Evolutionary conservation across 106 monocot genomes (phyloP).

Genomic region (Vanilla planifolia): DNA sequence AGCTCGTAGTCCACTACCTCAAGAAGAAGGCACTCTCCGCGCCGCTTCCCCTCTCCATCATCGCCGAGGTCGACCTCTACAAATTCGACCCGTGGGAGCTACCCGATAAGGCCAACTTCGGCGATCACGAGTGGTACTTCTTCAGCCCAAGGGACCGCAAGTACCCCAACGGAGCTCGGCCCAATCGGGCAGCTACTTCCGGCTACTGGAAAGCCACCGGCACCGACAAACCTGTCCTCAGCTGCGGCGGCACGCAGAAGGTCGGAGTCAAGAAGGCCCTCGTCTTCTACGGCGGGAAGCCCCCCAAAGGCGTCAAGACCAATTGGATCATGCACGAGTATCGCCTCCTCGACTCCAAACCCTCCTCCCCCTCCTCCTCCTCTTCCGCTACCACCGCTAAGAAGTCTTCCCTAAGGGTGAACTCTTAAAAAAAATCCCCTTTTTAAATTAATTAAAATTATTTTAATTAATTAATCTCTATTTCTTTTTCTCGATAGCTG

Average conservation of each 20-base stretch:
- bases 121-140: conserved; percentile 27
- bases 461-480: too few species aligned
- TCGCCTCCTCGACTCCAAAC: conserved; percentile 28
- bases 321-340: conserved; percentile 99
- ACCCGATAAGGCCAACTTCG: conserved; percentile 25
- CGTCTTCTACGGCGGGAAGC: conserved; percentile 24
- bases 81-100: conserved; percentile 27
- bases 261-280: conserved; percentile 26
- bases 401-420: conserved; percentile 25
- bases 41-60: conserved; percentile 24
- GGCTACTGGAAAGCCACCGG: conserved; percentile 30
- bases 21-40: conserved; percentile 22
- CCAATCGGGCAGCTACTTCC: conserved; percentile 21
- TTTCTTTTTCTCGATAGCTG: too few species aligned
- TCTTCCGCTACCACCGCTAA: background rate
- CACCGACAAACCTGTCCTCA: conserved; percentile 16
- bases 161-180: conserved; percentile 25
- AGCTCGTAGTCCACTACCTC: conserved; percentile 35
- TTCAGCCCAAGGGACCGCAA: conserved; percentile 23
- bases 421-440: too few species aligned
- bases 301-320: conserved; percentile 32
- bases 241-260: conserved; percentile 10
- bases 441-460: too few species aligned
- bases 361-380: background rate
- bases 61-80: conserved; percentile 20